A percentile compares a stretch with the other conserved stretches of the same genome.
These are phyloP conservation scores for Mucor plumbeus DNA, from an alignment of 371 early-diverging fungal species.

Conservation along the genomic window DNA sequence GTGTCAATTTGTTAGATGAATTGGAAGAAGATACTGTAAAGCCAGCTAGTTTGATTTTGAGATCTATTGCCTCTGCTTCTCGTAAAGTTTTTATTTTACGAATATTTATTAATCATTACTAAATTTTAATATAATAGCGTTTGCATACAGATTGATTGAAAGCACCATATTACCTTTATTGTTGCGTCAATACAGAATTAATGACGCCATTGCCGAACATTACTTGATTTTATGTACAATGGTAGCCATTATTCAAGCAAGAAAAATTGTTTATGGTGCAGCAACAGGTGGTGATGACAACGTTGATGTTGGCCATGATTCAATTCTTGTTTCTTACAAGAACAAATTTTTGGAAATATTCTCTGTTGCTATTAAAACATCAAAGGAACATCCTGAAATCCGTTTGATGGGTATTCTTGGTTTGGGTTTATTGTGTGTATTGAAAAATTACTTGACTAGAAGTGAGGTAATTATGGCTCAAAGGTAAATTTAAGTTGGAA, in stretches of 20 bases:
- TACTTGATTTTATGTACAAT: conserved; percentile 27
- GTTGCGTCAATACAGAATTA: conserved; percentile 23
- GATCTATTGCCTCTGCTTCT: conserved; percentile 68
- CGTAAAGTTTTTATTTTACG: conserved; percentile 33
- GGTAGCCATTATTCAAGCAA: conserved; percentile 27
- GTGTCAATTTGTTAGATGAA: conserved; percentile 65
- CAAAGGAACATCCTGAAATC: conserved; percentile 73
- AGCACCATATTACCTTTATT: conserved; percentile 13
- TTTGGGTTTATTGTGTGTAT: conserved; percentile 34
- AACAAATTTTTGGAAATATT: conserved; percentile 68
- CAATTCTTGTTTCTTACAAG: conserved; percentile 64
- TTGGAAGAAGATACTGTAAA: conserved; percentile 73
- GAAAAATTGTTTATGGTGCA: conserved; percentile 24
- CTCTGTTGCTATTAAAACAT: conserved; percentile 50
- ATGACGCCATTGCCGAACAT: conserved; percentile 5
- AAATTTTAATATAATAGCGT: background rate
- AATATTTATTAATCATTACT: background rate
- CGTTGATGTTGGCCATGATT: conserved; percentile 29
- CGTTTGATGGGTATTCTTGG: conserved; percentile 71
- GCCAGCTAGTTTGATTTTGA: conserved; percentile 68
- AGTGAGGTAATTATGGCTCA: conserved; percentile 3
- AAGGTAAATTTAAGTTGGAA: too few relatives aligned
- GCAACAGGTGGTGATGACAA: background rate
- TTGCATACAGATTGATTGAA: conserved; percentile 19
- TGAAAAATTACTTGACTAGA: conserved; percentile 12